Percentiles rank a stretch among this genome's conserved stretches.
Conservation (phyloP, 1,284 basidiomycete species). For the Marasmius sp. region DNA sequence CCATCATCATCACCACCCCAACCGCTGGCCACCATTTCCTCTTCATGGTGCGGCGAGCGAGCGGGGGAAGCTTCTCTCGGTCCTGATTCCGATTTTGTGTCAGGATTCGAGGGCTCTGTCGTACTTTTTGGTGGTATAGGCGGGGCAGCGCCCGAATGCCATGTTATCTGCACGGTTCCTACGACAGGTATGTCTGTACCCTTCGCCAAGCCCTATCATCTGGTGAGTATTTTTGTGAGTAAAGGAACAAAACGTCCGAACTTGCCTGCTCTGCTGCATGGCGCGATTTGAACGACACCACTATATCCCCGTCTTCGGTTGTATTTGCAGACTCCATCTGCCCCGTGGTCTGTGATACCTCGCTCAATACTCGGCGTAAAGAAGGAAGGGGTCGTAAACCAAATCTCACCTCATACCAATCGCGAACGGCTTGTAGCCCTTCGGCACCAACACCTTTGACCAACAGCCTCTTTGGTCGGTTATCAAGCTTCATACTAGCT, state of each 20-base stretch:
- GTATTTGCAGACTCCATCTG: slow-evolving; percentile 64
- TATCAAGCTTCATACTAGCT: slow-evolving; percentile 85
- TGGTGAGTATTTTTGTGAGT: slow-evolving; percentile 9
- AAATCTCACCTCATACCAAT: slow-evolving; percentile 78
- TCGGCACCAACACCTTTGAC: slow-evolving; percentile 67
- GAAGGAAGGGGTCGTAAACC: not conserved
- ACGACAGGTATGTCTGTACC: slow-evolving; percentile 62
- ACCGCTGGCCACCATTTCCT: slow-evolving; percentile 56
- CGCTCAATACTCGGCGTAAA: slow-evolving; percentile 10
- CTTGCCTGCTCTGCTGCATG: slow-evolving; percentile 73
- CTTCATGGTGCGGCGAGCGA: slow-evolving; percentile 35
- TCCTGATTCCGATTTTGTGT: slow-evolving; percentile 4
- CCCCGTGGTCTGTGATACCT: slow-evolving; percentile 51
- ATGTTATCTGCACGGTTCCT: slow-evolving; percentile 64
- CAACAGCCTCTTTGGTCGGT: slow-evolving; percentile 81
- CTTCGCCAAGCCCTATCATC: slow-evolving; percentile 61
- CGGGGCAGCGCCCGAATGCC: slow-evolving; percentile 48
- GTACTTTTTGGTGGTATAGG: slow-evolving; percentile 15
- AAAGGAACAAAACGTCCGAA: slow-evolving; percentile 1
- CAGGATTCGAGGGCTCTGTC: slow-evolving; percentile 15
- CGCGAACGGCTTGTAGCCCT: slow-evolving; percentile 60
- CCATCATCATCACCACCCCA: slow-evolving; percentile 67
- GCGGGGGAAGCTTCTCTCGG: slow-evolving; percentile 7
- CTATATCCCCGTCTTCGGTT: slow-evolving; percentile 50
- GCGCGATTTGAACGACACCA: slow-evolving; percentile 69